phyloP scores from a whole-genome alignment of 371 early-diverging fungal genomes.

The Rhizopus delemar region DNA sequence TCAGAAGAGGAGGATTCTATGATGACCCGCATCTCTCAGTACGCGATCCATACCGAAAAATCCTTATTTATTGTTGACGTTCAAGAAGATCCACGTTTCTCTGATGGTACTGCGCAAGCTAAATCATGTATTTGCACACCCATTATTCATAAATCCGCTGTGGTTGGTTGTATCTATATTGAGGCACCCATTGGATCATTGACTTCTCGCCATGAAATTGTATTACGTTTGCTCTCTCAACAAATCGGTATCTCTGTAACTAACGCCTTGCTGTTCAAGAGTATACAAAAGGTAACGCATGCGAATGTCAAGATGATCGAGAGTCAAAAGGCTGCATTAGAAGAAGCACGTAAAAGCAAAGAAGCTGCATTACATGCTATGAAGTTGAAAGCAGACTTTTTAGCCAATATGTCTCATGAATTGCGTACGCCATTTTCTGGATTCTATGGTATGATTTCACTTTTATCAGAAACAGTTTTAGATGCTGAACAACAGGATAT shows the following conservation, averaged over 20 bases:
- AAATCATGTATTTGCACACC: conserved; percentile 61
- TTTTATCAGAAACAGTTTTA: conserved; percentile 55
- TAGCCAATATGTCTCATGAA: conserved; percentile 69
- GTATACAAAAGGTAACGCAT: conserved; percentile 50
- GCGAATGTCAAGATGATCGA: conserved; percentile 55
- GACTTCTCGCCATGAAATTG: conserved; percentile 55
- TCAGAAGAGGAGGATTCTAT: conserved; percentile 44
- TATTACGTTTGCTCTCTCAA: conserved; percentile 54
- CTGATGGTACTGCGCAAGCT: conserved; percentile 32
- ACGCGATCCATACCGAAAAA: conserved; percentile 45
- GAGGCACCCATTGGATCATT: conserved; percentile 55
- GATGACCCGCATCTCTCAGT: conserved; percentile 42
- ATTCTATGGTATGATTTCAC: conserved; percentile 64
- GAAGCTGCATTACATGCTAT: conserved; percentile 54
- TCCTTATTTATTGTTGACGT: conserved; percentile 41
- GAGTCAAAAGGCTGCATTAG: conserved; percentile 50
- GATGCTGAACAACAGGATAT: conserved; percentile 63
- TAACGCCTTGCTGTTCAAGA: conserved; percentile 58
- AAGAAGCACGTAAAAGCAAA: conserved; percentile 53
- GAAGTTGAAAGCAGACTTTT: conserved; percentile 54
- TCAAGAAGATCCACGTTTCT: conserved; percentile 46
- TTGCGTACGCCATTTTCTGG: conserved; percentile 62
- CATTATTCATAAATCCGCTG: conserved; percentile 54
- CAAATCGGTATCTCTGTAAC: conserved; percentile 65
- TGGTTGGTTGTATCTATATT: conserved; percentile 64